Evolutionary conservation across 768 basidiomycete species (phyloP), one percentile per base, ranked within the genome.

Genomic region (Termitomyces sp.): DNA sequence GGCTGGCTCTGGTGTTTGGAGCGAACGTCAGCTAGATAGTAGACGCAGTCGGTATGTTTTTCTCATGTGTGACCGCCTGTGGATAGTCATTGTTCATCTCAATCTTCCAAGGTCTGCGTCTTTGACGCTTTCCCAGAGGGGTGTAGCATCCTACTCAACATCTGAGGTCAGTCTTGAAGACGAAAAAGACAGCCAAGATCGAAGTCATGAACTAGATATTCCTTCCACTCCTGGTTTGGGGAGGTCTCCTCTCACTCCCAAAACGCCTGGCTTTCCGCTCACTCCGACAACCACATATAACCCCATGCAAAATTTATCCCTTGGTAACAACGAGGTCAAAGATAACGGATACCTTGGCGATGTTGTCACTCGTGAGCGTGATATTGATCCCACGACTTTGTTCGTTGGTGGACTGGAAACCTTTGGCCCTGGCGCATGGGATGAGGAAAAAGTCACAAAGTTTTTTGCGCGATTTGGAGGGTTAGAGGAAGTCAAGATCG

Each of bases 341-440:
- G 65, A 66, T n/a, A 57, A 59, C 15, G 52, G 46, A 21, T 48
- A 46, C 22, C 64, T 67, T 37, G 35, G 48, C n/a, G 59, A 64
- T 24, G 44, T 38, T 44, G 17, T 44, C 21, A 58, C 54, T 26
- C 64, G 65, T n/a, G 70, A 74, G 32, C 70, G 71, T 53, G 74
- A 78, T 22, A 66, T 85, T 14, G 87, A 90, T 64, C 85, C 84
- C 0, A 81, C 77, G 2, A 83, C 87, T 1, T 73, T 92, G 28
- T 91, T 90, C 65, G 85, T 90, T 28, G 89, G 90, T 7, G 88
- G 88, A 5, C 74, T 92, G 43, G 84, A 87, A 61, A 78, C 82
- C 63, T 76, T 74, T 61, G 85, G 83, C 5, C 75, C 82, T 2
- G 73, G 74, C 26, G 79, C 81, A 7, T 91, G 89, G 90, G 79